Evolutionary conservation across 352 stramenopile genomes (phyloP).

Genomic region (Poterioochromonas sp.): DNA sequence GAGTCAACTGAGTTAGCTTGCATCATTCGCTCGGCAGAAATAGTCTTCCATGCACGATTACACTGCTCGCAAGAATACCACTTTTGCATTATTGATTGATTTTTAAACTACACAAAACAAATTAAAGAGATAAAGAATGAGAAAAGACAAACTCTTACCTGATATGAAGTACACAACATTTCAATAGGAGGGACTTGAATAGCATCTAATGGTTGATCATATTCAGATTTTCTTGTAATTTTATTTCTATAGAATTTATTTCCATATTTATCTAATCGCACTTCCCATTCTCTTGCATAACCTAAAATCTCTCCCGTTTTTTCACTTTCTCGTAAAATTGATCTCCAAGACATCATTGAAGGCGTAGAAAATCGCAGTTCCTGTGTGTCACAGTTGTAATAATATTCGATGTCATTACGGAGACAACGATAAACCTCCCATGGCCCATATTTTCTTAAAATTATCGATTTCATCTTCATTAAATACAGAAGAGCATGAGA

Average conservation of each 20-base stretch:
- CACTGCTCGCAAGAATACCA: constrained; percentile 31
- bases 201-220: constrained; percentile 6
- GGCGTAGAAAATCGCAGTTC: not conserved
- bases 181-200: not conserved
- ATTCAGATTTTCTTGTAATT: constrained; percentile 11
- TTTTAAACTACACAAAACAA: not conserved
- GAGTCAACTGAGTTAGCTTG: not conserved
- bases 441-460: not conserved
- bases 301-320: not conserved
- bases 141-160: not conserved
- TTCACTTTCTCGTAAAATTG: not conserved
- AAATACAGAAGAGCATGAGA: not conserved
- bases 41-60: constrained; percentile 5
- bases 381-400: not conserved
- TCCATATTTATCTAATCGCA: not conserved
- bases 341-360: not conserved
- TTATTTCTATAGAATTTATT: constrained; percentile 14
- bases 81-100: not conserved
- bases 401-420: not conserved
- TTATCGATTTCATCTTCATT: not conserved
- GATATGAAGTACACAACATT: constrained; percentile 12
- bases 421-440: not conserved
- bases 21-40: not conserved
- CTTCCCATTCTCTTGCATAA: constrained; percentile 24
- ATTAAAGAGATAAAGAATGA: not conserved